Base-by-base conservation (phyloP, 345 rosid genomes). In the Geranium rotundifolium region DNA sequence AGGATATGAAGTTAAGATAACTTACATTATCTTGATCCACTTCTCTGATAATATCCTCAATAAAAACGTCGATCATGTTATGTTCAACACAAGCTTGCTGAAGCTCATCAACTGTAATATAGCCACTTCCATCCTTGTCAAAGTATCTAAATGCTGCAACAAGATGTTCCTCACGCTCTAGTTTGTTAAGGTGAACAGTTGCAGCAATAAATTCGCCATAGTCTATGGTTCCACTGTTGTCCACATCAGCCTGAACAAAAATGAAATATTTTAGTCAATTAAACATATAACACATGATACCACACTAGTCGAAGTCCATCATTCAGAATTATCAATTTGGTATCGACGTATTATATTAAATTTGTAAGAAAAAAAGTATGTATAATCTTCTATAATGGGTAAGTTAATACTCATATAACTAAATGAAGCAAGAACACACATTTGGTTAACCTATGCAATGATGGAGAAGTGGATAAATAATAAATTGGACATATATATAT, bases 151-250 rank as follows among this genome's bases (percentile, higher is more conserved):
- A 90, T 67, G 99, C 99, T 27, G 97, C 91, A 60, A 93, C 87
- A 15, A 93, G 99, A 84, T 93, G 96, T 66, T 93, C 97, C 77
- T 93, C 97, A 0, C 99, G 88, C 66, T 93, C 99, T 76, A 93
- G 72, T 70, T 93, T 93, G 74, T 90, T 93, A 59, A 90, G 82
- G 75, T 93, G 99, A 70, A 90, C 83, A 18, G 95, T 93, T 37
- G 99, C 99, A 67, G 97, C 99, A 64, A 93, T 88, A 73, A 93
- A 93, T 72, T 93, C 97, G 18, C 95, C 90, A 59, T 93, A 93
- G 65, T 93, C 97, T 29, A 93, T 93, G 66, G 97, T 88, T 59
- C 99, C 97, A 58, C 95, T 93, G 72, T 93, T 93, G 80, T 90
- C 97, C 71, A 93, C 87, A 75, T 93, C 97, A 65, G 99, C 99